Conservation (phyloP, 1,284 basidiomycete genomes). For the Xerocomus nothofagi region DNA sequence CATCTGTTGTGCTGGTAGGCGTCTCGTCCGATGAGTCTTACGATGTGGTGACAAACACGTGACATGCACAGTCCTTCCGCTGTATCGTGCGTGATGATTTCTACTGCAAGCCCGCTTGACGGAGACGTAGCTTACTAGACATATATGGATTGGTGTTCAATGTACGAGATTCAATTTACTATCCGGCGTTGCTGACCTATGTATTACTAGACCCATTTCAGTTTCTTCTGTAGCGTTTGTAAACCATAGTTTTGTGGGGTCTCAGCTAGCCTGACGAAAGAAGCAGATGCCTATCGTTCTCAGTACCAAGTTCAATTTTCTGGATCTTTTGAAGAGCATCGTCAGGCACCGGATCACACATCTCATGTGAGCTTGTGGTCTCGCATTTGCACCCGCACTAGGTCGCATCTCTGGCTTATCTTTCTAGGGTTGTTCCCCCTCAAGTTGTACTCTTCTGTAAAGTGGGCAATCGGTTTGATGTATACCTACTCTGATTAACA, state of each 20-base stretch:
- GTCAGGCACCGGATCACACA: conserved; percentile 53
- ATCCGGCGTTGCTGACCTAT: background rate
- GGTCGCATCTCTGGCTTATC: conserved; percentile 22
- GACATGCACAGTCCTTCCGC: conserved; percentile 28
- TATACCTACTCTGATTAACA: conserved; percentile 6
- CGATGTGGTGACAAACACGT: conserved; percentile 3
- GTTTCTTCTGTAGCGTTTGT: conserved; percentile 44
- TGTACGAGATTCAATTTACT: conserved; percentile 22
- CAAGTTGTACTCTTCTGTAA: conserved; percentile 57
- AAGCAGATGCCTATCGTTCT: conserved; percentile 49
- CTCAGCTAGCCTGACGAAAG: conserved; percentile 1
- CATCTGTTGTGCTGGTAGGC: conserved; percentile 39
- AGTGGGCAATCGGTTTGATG: conserved; percentile 39
- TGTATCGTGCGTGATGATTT: conserved; percentile 37
- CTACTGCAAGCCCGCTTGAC: background rate
- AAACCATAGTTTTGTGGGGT: background rate
- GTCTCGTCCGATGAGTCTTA: background rate
- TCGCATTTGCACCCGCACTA: conserved; percentile 17
- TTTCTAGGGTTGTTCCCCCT: conserved; percentile 51
- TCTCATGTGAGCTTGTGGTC: conserved; percentile 41
- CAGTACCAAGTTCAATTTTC: conserved; percentile 50
- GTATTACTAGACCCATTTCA: conserved; percentile 38
- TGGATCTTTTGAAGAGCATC: conserved; percentile 54
- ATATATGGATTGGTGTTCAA: conserved; percentile 53
- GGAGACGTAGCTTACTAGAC: conserved; percentile 34